These are phyloP conservation scores for Cladorrhinum sp. DNA, from an alignment of 2,329 filamentous ascomycete species.

Conservation along the genomic window DNA sequence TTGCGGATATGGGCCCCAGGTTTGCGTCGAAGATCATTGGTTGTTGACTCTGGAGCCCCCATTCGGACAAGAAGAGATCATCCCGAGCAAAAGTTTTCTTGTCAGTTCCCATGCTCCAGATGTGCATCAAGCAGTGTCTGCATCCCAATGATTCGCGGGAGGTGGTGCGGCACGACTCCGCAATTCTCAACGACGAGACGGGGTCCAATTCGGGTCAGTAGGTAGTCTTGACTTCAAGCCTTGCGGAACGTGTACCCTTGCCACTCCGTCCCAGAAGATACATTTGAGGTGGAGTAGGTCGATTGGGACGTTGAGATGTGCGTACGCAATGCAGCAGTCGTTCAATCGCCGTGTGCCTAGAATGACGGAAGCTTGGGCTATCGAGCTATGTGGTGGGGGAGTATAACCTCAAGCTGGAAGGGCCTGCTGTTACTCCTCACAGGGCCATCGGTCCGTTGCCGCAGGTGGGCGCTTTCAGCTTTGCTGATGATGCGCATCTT, in stretches of 20 bases:
- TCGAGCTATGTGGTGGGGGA: constrained; percentile 7
- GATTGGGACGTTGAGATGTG: background rate
- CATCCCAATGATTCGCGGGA: background rate
- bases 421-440: constrained; percentile 1
- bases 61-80: no score
- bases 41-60: no score
- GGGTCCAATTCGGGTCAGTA: constrained; percentile 1
- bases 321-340: background rate
- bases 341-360: no score
- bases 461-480: constrained; percentile 26
- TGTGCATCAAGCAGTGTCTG: background rate
- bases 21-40: constrained; percentile 18
- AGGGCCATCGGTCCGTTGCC: constrained; percentile 20
- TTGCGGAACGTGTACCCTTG: background rate
- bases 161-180: background rate
- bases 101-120: background rate
- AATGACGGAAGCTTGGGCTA: no score
- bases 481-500: constrained; percentile 17
- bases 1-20: constrained; percentile 15
- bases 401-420: background rate
- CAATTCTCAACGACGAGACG: constrained; percentile 1
- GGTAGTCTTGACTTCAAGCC: background rate
- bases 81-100: no score
- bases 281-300: background rate
- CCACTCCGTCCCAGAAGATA: background rate